Percentiles rank a stretch among this genome's conserved stretches.
phyloP scores from a whole-genome alignment of 805 yeast genomes.

The Candida silvicultrix region DNA sequence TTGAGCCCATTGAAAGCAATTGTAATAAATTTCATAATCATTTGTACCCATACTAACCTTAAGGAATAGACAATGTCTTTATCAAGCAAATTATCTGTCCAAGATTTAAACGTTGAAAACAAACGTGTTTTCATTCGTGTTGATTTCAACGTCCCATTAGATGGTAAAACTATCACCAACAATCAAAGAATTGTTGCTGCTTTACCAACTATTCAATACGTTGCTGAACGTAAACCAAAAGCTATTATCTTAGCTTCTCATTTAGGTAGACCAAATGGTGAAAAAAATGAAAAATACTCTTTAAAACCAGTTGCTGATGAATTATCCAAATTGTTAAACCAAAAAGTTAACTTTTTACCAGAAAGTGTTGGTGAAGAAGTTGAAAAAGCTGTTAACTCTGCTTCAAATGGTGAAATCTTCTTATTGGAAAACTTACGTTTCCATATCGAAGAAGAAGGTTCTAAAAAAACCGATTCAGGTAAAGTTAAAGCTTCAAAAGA shows the following conservation, averaged over 20 bases:
- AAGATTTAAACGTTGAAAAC: constrained; percentile 78
- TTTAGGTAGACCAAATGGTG: constrained; percentile 99
- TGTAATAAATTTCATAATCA: neutral
- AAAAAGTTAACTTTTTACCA: constrained; percentile 71
- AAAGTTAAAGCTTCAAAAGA: constrained; percentile 90
- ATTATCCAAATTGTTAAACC: constrained; percentile 68
- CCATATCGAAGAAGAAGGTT: constrained; percentile 98
- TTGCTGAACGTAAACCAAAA: constrained; percentile 85
- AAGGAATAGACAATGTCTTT: constrained; percentile 61
- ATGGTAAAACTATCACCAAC: constrained; percentile 95
- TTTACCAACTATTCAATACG: constrained; percentile 95
- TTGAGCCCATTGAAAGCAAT: neutral
- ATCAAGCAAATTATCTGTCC: constrained; percentile 87
- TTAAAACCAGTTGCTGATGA: constrained; percentile 91
- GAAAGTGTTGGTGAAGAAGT: constrained; percentile 95
- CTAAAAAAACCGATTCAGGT: constrained; percentile 85
- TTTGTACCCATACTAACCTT: neutral
- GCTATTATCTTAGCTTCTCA: constrained; percentile 92
- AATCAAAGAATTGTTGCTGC: constrained; percentile 99
- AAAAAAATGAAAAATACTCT: constrained; percentile 77
- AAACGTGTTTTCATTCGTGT: constrained; percentile 99
- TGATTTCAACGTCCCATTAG: constrained; percentile 92
- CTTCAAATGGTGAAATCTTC: constrained; percentile 76
- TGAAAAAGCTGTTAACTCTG: constrained; percentile 67
- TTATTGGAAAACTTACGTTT: constrained; percentile 94